phyloP scores from a whole-genome alignment of 1,139 yeast species.

The Debaryomycetaceae sp. region DNA sequence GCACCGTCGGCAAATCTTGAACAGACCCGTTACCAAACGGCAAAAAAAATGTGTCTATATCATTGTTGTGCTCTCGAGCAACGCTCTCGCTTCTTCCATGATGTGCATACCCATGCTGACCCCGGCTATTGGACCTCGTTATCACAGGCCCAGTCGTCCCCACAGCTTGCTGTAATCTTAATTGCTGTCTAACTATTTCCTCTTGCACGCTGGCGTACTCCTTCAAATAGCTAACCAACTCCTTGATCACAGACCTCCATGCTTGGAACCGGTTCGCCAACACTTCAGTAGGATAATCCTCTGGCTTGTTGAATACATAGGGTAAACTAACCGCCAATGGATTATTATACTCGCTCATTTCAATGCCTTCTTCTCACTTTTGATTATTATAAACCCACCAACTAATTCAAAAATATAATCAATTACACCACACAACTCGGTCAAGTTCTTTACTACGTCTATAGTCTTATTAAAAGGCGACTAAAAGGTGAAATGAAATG shows the following conservation, averaged over 20 bases:
- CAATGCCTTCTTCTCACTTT: not conserved
- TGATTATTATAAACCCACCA: not conserved
- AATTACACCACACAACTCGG: not conserved
- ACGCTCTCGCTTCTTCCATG: constrained; percentile 6
- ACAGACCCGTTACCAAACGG: constrained; percentile 81
- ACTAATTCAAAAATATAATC: not conserved
- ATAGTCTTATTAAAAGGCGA: not conserved
- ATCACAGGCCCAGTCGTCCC: constrained; percentile 22
- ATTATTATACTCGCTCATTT: constrained; percentile 23
- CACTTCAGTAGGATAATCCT: constrained; percentile 74
- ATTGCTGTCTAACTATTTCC: constrained; percentile 80
- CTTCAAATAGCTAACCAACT: constrained; percentile 67
- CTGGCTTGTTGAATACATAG: constrained; percentile 26
- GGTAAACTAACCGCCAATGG: constrained; percentile 41
- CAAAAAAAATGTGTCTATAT: constrained; percentile 52
- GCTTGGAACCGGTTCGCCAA: constrained; percentile 80
- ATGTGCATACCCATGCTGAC: constrained; percentile 17
- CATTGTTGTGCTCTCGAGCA: constrained; percentile 28
- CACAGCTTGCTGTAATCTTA: constrained; percentile 77
- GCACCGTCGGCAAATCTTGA: constrained; percentile 74
- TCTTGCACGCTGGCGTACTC: constrained; percentile 86
- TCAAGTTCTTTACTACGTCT: not conserved
- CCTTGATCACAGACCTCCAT: constrained; percentile 79
- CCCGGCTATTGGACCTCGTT: constrained; percentile 4
- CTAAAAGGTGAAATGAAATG: not conserved